Percentiles rank a stretch among this genome's conserved stretches.
These are phyloP conservation scores for Cyclotella distinguenda DNA, from an alignment of 108 stramenopile species.

Conservation along the genomic window DNA sequence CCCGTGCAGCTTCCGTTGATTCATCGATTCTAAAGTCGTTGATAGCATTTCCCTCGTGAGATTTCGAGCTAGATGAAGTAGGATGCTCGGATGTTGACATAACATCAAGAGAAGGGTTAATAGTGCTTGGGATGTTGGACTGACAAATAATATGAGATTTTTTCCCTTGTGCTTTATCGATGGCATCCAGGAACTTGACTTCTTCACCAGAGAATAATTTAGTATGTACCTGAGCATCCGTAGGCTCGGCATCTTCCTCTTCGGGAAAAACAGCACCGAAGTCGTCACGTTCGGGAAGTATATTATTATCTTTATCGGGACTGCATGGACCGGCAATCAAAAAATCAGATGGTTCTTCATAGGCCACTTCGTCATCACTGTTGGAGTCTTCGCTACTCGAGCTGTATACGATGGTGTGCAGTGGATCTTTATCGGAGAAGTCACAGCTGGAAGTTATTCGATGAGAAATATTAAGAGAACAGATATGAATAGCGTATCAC, in stretches of 20 bases:
- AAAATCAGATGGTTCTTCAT: conserved; percentile 19
- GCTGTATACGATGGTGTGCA: conserved; percentile 14
- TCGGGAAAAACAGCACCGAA: conserved; percentile 9
- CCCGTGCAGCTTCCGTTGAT: neutral
- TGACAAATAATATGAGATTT: neutral
- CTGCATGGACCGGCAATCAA: conserved; percentile 28
- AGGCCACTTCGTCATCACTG: conserved; percentile 24
- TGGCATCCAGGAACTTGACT: neutral
- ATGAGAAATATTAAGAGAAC: neutral
- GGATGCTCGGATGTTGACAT: neutral
- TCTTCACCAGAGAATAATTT: neutral
- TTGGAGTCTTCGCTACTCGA: conserved; percentile 44
- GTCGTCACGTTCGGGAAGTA: neutral
- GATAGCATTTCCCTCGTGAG: neutral
- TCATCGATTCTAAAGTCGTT: neutral
- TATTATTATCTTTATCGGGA: neutral
- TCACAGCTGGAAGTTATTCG: conserved; percentile 4
- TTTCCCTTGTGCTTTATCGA: neutral
- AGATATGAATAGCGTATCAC: neutral
- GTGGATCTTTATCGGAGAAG: conserved; percentile 4
- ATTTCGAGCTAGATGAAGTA: neutral
- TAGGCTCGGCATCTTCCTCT: neutral
- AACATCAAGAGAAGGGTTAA: neutral
- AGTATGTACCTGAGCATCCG: neutral
- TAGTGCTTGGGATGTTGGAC: neutral